Base-by-base conservation (phyloP, 257 asterid genomes). In the Solanum neorickii region DNA sequence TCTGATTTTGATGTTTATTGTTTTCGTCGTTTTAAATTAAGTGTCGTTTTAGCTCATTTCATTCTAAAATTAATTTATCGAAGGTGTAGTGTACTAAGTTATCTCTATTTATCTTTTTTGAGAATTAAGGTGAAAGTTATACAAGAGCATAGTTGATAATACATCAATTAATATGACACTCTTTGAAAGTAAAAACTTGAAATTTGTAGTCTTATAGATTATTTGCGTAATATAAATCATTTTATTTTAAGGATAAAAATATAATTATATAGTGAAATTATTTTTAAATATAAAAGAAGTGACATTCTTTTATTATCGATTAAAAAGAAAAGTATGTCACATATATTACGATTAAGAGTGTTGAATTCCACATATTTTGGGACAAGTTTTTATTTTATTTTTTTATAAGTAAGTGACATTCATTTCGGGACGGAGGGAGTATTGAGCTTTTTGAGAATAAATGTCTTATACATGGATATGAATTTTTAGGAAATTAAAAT, bases 11-110 rank as follows among this genome's bases (percentile, higher is more conserved):
- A 3, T 75, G 23, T n/a, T 12, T 23, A 41, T 12, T 75, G 7
- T 74, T 25, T 7, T 66, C 9, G 1, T 56, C 0, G 1, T 12
- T 25, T 5, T 3, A 25, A 25, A 65, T 25, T 12, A 66, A 25
- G 1, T 25, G 10, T n/a, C 16, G 1, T 12, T 1, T 25, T 2
- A 11, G 73, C 72, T 25, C 18, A 65, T 65, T 65, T 65, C 1
- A 65, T 0, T 0, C 20, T 5, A 25, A 25, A 25, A 65, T 2
- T 65, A 25, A 65, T 11, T 1, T 23, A 62, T 11, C 0, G 4
- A 62, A 62, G 8, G 33, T 65, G 10, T 25, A 65, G 5, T 66
- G 5, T 12, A 66, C 73, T 25, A n/a, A n/a, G 0, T 65, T 65
- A 25, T 1, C 16, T 12, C 70, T 1, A 15, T 66, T 66, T 66